A percentile compares a stretch with the other conserved stretches of the same genome.
phyloP scores from a whole-genome alignment of 768 basidiomycete genomes.

The Leccinum rimulosum region DNA sequence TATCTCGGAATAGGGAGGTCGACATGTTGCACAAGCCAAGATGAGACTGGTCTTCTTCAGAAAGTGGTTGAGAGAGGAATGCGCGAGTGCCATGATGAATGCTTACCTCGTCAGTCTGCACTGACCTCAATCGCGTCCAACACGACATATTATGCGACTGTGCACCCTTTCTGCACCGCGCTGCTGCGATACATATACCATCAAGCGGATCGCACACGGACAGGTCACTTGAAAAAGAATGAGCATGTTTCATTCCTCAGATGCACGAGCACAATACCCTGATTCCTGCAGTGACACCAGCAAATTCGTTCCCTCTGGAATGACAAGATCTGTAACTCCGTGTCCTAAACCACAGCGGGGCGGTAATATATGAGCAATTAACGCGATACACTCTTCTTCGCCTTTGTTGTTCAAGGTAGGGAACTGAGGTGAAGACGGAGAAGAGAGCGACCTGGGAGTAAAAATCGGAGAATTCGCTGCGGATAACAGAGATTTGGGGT shows the following conservation, averaged over 20 bases:
- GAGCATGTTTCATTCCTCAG: slow-evolving; percentile 2
- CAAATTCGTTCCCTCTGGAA: slow-evolving; percentile 41
- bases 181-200: slow-evolving; percentile 35
- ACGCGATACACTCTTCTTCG: slow-evolving; percentile 16
- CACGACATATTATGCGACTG: slow-evolving; percentile 10
- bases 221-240: slow-evolving; percentile 42
- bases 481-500: slow-evolving; percentile 45
- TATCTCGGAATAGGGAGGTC: slow-evolving; percentile 15
- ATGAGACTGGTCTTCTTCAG: slow-evolving; percentile 33
- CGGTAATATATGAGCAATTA: slow-evolving; percentile 44
- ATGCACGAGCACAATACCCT: slow-evolving; percentile 46
- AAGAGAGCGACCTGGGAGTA: slow-evolving; percentile 36
- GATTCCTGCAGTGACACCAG: slow-evolving; percentile 58
- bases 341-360: slow-evolving; percentile 38
- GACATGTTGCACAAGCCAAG: slow-evolving; percentile 43
- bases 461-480: slow-evolving; percentile 44
- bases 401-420: slow-evolving; percentile 13
- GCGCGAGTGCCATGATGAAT: background rate
- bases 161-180: slow-evolving; percentile 10
- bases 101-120: slow-evolving; percentile 23
- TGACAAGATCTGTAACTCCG: slow-evolving; percentile 45
- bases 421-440: slow-evolving; percentile 34
- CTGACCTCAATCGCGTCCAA: slow-evolving; percentile 23
- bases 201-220: slow-evolving; percentile 55
- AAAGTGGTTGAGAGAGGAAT: background rate